Conservation (phyloP, 2,329 filamentous ascomycete genomes). For the Trichoderma sp. region DNA sequence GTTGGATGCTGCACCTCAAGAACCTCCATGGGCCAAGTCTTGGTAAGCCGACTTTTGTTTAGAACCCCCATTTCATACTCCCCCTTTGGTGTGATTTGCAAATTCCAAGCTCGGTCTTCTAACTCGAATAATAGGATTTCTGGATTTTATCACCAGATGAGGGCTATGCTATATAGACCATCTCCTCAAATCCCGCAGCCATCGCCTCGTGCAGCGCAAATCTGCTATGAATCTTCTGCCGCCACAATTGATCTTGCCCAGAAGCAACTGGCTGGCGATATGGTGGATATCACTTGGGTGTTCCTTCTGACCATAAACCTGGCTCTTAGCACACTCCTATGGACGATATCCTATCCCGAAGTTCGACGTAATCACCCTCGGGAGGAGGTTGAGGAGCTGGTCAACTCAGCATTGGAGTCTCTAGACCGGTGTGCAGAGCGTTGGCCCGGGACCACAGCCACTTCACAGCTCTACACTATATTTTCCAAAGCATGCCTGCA, state of each 20-base stretch:
- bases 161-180: conserved; percentile 83
- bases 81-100: neutral
- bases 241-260: conserved; percentile 80
- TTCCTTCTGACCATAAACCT: conserved; percentile 89
- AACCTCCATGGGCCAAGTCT: conserved; percentile 68
- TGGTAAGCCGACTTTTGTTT: conserved; percentile 57
- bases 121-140: conserved; percentile 49
- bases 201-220: conserved; percentile 71
- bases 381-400: conserved; percentile 72
- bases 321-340: conserved; percentile 86
- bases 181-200: conserved; percentile 90
- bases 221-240: conserved; percentile 79
- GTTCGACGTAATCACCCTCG: conserved; percentile 70
- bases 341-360: conserved; percentile 84
- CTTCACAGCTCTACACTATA: conserved; percentile 81
- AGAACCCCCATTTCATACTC: neutral
- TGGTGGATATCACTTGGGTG: conserved; percentile 89
- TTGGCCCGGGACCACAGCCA: conserved; percentile 87
- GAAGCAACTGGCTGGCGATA: conserved; percentile 72
- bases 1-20: conserved; percentile 72
- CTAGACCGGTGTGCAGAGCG: conserved; percentile 78
- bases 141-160: conserved; percentile 78
- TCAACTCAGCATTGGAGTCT: conserved; percentile 73
- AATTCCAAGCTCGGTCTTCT: neutral
- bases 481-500: conserved; percentile 83